Evolutionary conservation across 2,329 filamentous ascomycete genomes (phyloP), one percentile per base, ranked within the genome.

Genomic region (Pseudovirgaria hyperparasitica): DNA sequence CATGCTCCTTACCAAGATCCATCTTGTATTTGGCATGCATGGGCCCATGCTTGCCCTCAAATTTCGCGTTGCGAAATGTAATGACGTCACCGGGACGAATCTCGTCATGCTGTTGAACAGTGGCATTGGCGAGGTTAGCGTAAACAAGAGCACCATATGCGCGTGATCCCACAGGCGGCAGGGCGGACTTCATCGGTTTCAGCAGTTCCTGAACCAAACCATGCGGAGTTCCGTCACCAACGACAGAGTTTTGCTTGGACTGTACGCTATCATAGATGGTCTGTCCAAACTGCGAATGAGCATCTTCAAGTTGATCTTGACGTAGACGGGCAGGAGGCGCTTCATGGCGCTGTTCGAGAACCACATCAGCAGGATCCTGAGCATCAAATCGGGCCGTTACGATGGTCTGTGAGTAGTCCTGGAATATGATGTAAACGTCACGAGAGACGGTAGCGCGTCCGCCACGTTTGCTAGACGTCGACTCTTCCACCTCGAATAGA

Each of bases 401-500:
- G 37, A 92, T 67, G 0, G 87, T 96, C 50, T 96, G 90, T 11
- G 86, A 94, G 54, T 98, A 98, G 57, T 98, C 90, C 44, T 85
- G 76, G 60, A 82, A 98, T 6, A 98, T 60, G n/a, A 96, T 63
- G 41, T 79, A 90, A 22, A 94, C 67, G 33, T 86, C 75, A 38
- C 86, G 86, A 5, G 77, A 81, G 12, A 92, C 62, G 1, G 67
- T 68, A 1, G 73, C 73, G 48, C 76, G 77, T 15, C 80, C 75
- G 16, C 77, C 76, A 9, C 76, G 70, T 37, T 76, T 75, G 8
- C 70, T 67, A 9, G 76, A 70, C 5, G 68, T 75, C 2, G 76
- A 73, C 47, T 94, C 82, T 37, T 92, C 82, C 13, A 76, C 68
- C 52, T 96, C 85, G 27, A 73, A 79, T 28, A 84, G 70, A 10